Evolutionary conservation across 306 rosid species (phyloP).

Genomic region (Amphicarpaea edgeworthii): DNA sequence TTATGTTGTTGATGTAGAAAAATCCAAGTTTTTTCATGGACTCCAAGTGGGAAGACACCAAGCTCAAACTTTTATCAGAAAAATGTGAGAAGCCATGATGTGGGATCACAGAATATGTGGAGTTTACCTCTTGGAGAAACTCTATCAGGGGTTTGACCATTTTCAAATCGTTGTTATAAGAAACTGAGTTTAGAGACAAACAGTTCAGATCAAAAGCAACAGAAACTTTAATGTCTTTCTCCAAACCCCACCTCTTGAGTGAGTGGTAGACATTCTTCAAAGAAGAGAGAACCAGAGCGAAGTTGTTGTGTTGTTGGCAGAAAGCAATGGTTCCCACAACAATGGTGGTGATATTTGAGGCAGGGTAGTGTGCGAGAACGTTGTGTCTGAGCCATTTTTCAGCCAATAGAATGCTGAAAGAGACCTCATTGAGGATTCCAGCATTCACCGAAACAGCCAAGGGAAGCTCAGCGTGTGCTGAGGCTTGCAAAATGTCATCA

Average conservation of each 20-base stretch:
- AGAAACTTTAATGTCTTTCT: conserved; percentile 72
- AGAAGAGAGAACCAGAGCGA: conserved; percentile 53
- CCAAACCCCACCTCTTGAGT: conserved; percentile 87
- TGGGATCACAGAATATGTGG: conserved; percentile 63
- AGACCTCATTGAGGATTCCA: conserved; percentile 57
- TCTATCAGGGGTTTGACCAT: conserved; percentile 53
- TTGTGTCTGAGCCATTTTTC: conserved; percentile 77
- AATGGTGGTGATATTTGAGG: conserved; percentile 70
- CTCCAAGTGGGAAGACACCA: conserved; percentile 59
- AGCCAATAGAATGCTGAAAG: conserved; percentile 67
- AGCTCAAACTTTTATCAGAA: conserved; percentile 50
- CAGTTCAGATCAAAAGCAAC: conserved; percentile 57
- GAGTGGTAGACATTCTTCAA: conserved; percentile 75
- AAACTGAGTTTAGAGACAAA: conserved; percentile 43
- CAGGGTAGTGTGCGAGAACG: conserved; percentile 75
- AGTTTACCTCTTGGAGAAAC: conserved; percentile 64
- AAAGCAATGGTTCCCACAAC: conserved; percentile 54
- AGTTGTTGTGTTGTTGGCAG: conserved; percentile 53
- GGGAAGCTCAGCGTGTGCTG: conserved; percentile 55
- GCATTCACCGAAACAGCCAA: conserved; percentile 64
- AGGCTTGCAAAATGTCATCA: conserved; percentile 44
- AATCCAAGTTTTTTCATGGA: conserved; percentile 63
- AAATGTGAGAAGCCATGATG: conserved; percentile 49
- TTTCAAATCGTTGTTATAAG: conserved; percentile 46
- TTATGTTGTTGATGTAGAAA: conserved; percentile 54